Base-by-base conservation (phyloP, 1,139 yeast species). In the Suhomyces wounanorum region DNA sequence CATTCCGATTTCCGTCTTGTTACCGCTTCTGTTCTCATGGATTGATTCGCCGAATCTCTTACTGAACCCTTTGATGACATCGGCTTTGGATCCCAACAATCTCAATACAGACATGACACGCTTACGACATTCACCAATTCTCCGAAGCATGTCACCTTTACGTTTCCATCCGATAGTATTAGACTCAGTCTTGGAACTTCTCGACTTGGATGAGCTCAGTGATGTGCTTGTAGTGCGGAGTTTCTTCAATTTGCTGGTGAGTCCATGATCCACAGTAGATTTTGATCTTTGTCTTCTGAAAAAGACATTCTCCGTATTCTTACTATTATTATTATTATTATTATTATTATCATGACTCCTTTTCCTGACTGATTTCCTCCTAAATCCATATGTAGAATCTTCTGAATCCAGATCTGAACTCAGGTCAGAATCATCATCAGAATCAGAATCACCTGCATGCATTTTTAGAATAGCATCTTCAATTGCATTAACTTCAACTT, bases 121-220 rank as follows among this genome's bases (percentile, higher is more conserved):
- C 65, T 91, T 91, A 53, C 99, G 85, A 58, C 97, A 89, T 65
- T 91, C 97, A 36, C 98, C 99, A 58, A 94, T 94, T 60, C 97
- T 77, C 57, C 97, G 74, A 69, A 94, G 78, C 96, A 94, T 89
- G 64, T 92, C 96, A 10, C 96, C 97, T 69, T 91, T 91, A 52
- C 89, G 81, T 61, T 84, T 87, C 97, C 97, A 91, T 26, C 89
- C 89, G 41, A 77, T 65, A 45, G 89, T 80, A 39, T 81, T 76
- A 44, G 84, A 82, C 16, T 83, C 78, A 7, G 82, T 77, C 3
- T 66, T 60, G 39, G 60, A 64, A 4, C 70, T 57, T 28, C 58
- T 43, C 16, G 61, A 52, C 38, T 46, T 53, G 3, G 63, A 54
- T 8, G 51, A 44, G 21, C 56, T 54, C 45, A 47, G 52, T 11